Percentiles rank a stretch among this genome's conserved stretches.
phyloP scores from a whole-genome alignment of 305 asterid species.

The Rubia occidens region DNA sequence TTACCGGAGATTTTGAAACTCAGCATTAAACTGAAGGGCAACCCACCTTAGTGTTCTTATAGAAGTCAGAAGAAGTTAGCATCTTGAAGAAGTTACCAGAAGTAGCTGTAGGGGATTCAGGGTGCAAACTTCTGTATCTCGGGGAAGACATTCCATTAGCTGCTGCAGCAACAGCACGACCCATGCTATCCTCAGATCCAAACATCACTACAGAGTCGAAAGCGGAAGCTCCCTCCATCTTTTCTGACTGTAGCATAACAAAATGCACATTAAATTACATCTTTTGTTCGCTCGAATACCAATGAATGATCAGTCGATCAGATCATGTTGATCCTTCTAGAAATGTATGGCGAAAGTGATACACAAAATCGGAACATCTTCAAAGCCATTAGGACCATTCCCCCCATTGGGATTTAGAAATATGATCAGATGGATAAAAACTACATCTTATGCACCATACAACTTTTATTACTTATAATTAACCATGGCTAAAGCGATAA shows the following conservation, averaged over 20 bases:
- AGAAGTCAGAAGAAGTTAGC: slow-evolving; percentile 72
- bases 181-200: slow-evolving; percentile 29
- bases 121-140: slow-evolving; percentile 68
- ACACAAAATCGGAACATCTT: not conserved
- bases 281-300: not conserved
- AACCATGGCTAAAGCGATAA: not conserved
- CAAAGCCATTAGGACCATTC: not conserved
- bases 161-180: slow-evolving; percentile 81
- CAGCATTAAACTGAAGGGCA: not conserved
- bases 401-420: not conserved
- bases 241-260: slow-evolving; percentile 55
- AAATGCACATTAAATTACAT: not conserved
- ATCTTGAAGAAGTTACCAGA: slow-evolving; percentile 74
- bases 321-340: not conserved
- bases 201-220: slow-evolving; percentile 29
- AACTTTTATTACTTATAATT: not conserved
- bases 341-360: not conserved
- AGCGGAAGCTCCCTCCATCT: slow-evolving; percentile 48
- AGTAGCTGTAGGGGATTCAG: slow-evolving; percentile 81
- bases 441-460: not conserved
- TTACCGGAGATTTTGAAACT: not conserved
- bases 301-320: not conserved
- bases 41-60: slow-evolving; percentile 79
- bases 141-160: slow-evolving; percentile 78
- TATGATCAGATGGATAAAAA: not conserved